Evolutionary conservation across 2,329 filamentous ascomycete genomes (phyloP).

Genomic region (Aureobasidium melanogenum): DNA sequence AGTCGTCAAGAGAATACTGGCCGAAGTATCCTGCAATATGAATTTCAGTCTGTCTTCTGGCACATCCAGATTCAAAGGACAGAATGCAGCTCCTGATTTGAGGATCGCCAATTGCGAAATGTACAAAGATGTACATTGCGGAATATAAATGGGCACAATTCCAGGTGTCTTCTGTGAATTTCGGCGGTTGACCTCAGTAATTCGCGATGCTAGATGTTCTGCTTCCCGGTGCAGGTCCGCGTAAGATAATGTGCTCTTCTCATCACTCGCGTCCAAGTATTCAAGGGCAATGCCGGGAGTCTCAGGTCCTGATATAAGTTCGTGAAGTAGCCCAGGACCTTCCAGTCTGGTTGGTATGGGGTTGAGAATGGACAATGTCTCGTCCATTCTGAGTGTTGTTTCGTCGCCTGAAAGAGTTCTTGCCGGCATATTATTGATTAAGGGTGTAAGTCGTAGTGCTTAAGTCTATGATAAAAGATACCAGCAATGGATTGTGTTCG

Average conservation of each 20-base stretch:
- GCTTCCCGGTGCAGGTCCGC: constrained; percentile 51
- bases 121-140: constrained; percentile 71
- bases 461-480: not conserved
- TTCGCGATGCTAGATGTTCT: constrained; percentile 45
- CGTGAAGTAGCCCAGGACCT: constrained; percentile 51
- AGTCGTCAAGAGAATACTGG: constrained; percentile 59
- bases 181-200: constrained; percentile 29
- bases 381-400: constrained; percentile 11
- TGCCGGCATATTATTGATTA: constrained; percentile 10
- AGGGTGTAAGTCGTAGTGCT: not conserved
- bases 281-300: constrained; percentile 50
- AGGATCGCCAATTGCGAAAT: constrained; percentile 67
- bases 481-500: not conserved
- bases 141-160: constrained; percentile 67
- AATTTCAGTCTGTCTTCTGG: constrained; percentile 70
- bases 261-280: constrained; percentile 45
- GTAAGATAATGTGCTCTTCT: constrained; percentile 49
- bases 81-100: constrained; percentile 77
- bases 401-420: not conserved
- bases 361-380: constrained; percentile 49
- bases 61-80: constrained; percentile 70
- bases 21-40: constrained; percentile 68
- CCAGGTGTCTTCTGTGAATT: constrained; percentile 21
- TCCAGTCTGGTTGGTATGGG: constrained; percentile 40
- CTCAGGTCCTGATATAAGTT: constrained; percentile 48